Conservation (phyloP, 495 filamentous ascomycete genomes). For the Neurospora sp. region DNA sequence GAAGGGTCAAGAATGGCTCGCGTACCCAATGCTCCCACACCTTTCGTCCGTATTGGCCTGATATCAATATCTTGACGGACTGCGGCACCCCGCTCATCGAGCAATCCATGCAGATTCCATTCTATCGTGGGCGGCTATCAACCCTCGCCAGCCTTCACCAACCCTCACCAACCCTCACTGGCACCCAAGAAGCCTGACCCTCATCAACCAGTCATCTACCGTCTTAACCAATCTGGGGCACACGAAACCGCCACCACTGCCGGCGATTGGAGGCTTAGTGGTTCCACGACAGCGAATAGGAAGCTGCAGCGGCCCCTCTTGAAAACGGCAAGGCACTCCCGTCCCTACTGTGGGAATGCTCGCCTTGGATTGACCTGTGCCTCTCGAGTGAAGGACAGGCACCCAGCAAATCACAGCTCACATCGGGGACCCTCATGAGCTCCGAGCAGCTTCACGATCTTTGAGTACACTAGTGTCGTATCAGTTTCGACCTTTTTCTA, state of each 20-base stretch:
- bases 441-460: not conserved
- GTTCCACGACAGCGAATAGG: constrained; percentile 23
- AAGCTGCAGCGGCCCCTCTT: constrained; percentile 17
- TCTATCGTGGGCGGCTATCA: not conserved
- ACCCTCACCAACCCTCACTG: not conserved
- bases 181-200: not conserved
- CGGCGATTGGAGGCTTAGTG: constrained; percentile 24
- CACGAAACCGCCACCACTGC: constrained; percentile 11
- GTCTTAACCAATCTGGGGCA: not conserved
- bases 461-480: not conserved
- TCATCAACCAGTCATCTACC: not conserved
- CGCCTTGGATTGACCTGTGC: constrained; percentile 5
- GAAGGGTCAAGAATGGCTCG: not conserved
- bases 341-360: constrained; percentile 9
- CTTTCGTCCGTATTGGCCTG: not conserved
- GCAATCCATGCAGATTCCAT: not conserved
- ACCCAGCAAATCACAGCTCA: not conserved
- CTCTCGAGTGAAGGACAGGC: not conserved
- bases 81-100: not conserved
- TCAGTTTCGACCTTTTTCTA: not conserved
- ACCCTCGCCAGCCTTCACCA: not conserved
- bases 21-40: not conserved
- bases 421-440: not conserved
- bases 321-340: constrained; percentile 35
- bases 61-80: not conserved